These are phyloP conservation scores for Rhodamnia rubescens DNA, from an alignment of 345 rosid genomes.

Conservation along the genomic window DNA sequence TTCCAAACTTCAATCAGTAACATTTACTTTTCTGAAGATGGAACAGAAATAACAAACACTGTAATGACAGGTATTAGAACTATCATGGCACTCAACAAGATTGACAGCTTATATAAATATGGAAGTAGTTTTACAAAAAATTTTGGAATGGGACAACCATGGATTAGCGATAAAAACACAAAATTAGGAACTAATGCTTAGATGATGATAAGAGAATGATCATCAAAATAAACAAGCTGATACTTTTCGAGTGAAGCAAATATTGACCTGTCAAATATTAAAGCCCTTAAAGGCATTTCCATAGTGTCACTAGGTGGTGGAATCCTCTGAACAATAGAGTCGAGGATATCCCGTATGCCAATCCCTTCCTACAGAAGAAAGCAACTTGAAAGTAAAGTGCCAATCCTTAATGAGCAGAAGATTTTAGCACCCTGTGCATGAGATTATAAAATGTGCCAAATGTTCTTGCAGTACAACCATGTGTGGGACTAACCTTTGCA, in stretches of 20 bases:
- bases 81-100: neutral
- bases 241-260: neutral
- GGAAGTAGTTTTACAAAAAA: neutral
- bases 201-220: neutral
- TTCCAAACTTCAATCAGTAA: too few relatives aligned
- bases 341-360: conserved; percentile 74
- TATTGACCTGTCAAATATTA: conserved; percentile 86
- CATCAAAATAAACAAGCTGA: neutral
- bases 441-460: neutral
- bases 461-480: neutral
- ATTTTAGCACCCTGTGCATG: neutral
- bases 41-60: neutral
- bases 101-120: neutral
- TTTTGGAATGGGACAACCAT: neutral
- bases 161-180: neutral
- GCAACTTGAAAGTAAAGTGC: neutral
- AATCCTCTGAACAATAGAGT: conserved; percentile 68
- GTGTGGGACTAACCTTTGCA: conserved; percentile 65
- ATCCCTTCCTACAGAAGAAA: conserved; percentile 63
- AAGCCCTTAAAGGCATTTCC: conserved; percentile 56
- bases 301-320: conserved; percentile 73
- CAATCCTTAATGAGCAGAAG: neutral
- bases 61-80: neutral
- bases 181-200: neutral
- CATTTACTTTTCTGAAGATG: too few relatives aligned